Evolutionary conservation across 1,284 basidiomycete genomes (phyloP), one percentile per base, ranked within the genome.

Genomic region (Naganishia albida): DNA sequence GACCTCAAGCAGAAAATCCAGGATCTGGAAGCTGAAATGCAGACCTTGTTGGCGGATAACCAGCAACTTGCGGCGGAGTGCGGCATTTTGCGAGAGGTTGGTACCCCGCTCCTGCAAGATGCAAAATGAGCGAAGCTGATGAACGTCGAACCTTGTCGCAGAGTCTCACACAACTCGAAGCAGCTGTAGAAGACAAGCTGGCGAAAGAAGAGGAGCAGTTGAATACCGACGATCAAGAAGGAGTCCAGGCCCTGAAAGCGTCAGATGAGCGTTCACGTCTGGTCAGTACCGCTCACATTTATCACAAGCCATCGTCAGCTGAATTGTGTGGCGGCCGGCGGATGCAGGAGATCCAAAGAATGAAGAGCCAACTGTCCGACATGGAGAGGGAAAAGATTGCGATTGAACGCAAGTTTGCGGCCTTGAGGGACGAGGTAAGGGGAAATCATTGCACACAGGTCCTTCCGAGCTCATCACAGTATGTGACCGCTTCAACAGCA

Each of bases 11-110:
- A 88, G 73, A 76, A 87, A 44, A 78, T 91, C 39, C 86, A 91
- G 73, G 83, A 85, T 10, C 77, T 93, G 30, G 86, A 89, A 75
- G 84, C 86, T 6, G 91, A 94, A 80, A 90, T 91, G 69, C 83
- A 83, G 67, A 80, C 90, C 38, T 80, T 93, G 54, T 73, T 74
- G 55, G 75, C 74, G 68, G 64, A 68, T 18, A 66, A 59, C 26
- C 55, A 64, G 20, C 46, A 65, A 25, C 76, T 84, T 54, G 83
- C 87, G n/a, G 89, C 91, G 76, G 84, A 85, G 7, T 85, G 88
- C 67, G 86, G 90, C 72, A 82, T 63, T 12, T 20, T 92, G n/a
- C 87, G 86, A 52, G 85, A 88, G 78, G 90, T 87, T 65, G 53
- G 80, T 67, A 40, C 34, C 10, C 39, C 20, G 16, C 7, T 8